These are phyloP conservation scores for Paramicrosporidium saccamoebae DNA, from an alignment of 371 early-diverging fungal species.

Conservation along the genomic window DNA sequence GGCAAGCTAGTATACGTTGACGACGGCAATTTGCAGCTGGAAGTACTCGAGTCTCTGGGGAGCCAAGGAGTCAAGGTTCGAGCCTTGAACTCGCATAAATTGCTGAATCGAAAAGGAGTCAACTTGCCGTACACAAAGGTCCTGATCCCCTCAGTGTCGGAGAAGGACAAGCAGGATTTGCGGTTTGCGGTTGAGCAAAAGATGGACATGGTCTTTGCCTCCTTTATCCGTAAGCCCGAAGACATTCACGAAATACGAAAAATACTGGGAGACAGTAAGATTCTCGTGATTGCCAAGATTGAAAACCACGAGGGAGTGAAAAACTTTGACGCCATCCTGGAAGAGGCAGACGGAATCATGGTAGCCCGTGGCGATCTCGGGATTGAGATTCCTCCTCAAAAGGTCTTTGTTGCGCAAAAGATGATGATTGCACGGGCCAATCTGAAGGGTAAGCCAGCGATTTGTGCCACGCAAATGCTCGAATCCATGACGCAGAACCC, in stretches of 20 bases:
- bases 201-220: conserved; percentile 86
- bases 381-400: conserved; percentile 72
- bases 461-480: conserved; percentile 96
- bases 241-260: conserved; percentile 51
- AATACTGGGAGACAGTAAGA: conserved; percentile 32
- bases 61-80: conserved; percentile 22
- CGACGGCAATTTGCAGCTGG: conserved; percentile 47
- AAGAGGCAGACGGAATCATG: conserved; percentile 90
- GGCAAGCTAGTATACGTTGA: conserved; percentile 59
- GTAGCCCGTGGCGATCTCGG: conserved; percentile 96
- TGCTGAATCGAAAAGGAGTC: conserved; percentile 50
- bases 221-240: conserved; percentile 65
- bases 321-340: conserved; percentile 87
- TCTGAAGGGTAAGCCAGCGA: conserved; percentile 73
- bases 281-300: conserved; percentile 82
- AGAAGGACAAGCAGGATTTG: conserved; percentile 70
- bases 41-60: conserved; percentile 21
- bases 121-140: conserved; percentile 57
- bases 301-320: conserved; percentile 79
- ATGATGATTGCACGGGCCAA: conserved; percentile 85
- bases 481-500: conserved; percentile 89
- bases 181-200: conserved; percentile 66
- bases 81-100: conserved; percentile 31
- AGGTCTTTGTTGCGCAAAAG: conserved; percentile 79
- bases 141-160: conserved; percentile 66